Evolutionary conservation across 768 basidiomycete species (phyloP).

Genomic region (Panus rudis): DNA sequence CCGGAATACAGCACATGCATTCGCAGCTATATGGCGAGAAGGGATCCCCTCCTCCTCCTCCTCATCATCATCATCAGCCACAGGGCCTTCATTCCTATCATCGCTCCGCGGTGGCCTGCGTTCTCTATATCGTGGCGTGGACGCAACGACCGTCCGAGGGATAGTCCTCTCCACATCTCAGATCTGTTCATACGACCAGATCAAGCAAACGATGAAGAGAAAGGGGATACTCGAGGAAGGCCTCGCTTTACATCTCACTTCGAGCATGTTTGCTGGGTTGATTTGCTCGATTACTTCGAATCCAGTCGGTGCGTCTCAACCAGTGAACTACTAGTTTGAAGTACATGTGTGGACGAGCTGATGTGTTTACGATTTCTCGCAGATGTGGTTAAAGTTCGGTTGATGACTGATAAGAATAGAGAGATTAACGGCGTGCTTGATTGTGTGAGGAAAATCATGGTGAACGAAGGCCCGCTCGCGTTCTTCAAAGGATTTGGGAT

Average conservation of each 20-base stretch:
- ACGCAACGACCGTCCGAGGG: slow-evolving; percentile 28
- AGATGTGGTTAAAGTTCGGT: slow-evolving; percentile 32
- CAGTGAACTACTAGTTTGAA: not conserved
- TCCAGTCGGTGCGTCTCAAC: slow-evolving; percentile 23
- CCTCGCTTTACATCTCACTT: slow-evolving; percentile 24
- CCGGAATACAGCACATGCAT: slow-evolving; percentile 25
- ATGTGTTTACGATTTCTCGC: not conserved
- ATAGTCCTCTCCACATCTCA: slow-evolving; percentile 28
- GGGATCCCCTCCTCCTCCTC: slow-evolving; percentile 12
- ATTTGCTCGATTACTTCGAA: slow-evolving; percentile 31
- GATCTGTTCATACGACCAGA: slow-evolving; percentile 31
- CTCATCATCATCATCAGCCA: slow-evolving; percentile 4
- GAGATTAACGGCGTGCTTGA: slow-evolving; percentile 22
- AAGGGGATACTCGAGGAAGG: slow-evolving; percentile 27
- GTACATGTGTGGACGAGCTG: not conserved
- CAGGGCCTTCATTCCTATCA: slow-evolving; percentile 4
- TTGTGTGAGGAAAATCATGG: slow-evolving; percentile 24
- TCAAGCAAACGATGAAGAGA: slow-evolving; percentile 27
- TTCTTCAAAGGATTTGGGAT: slow-evolving; percentile 35
- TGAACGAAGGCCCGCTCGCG: slow-evolving; percentile 25
- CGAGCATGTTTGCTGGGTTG: slow-evolving; percentile 29
- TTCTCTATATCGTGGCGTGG: slow-evolving; percentile 26
- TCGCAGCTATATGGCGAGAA: slow-evolving; percentile 24
- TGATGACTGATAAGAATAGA: slow-evolving; percentile 31
- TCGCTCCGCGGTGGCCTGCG: slow-evolving; percentile 17